Conservation (phyloP, 2,329 filamentous ascomycete genomes). For the Leptographium wingfieldii region DNA sequence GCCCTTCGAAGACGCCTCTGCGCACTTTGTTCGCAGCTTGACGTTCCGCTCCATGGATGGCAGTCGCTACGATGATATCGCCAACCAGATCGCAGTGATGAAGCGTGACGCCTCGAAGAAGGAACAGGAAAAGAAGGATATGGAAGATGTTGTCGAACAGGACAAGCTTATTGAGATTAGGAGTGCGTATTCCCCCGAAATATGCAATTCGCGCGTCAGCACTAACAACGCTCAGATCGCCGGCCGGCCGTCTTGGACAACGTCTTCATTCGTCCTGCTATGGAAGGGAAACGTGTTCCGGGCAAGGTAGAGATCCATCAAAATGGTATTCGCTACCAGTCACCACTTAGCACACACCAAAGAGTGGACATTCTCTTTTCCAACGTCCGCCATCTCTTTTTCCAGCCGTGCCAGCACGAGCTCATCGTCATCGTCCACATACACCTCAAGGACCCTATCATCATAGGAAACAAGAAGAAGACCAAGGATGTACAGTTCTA, state of each 20-base stretch:
- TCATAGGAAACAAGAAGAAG: conserved; percentile 95
- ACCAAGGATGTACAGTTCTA: conserved; percentile 98
- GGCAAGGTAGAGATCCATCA: conserved; percentile 96
- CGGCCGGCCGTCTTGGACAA: conserved; percentile 84
- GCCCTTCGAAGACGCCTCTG: conserved; percentile 90
- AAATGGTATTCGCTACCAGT: conserved; percentile 93
- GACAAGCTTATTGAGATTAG: conserved; percentile 93
- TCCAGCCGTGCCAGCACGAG: conserved; percentile 93
- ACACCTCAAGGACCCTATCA: conserved; percentile 94
- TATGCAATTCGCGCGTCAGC: neutral
- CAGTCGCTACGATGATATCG: conserved; percentile 78
- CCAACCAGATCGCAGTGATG: conserved; percentile 87
- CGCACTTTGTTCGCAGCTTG: conserved; percentile 89
- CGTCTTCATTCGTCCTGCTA: conserved; percentile 85
- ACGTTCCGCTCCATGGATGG: conserved; percentile 90
- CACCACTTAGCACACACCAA: conserved; percentile 65
- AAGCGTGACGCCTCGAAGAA: conserved; percentile 86
- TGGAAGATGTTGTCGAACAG: conserved; percentile 98
- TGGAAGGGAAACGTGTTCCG: conserved; percentile 93
- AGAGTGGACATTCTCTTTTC: conserved; percentile 91
- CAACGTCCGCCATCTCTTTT: conserved; percentile 97
- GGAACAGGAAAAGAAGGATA: conserved; percentile 97
- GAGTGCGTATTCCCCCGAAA: conserved; percentile 46
- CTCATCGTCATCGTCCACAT: conserved; percentile 97
- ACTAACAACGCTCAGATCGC: conserved; percentile 52